phyloP scores from a whole-genome alignment of 257 asterid species.

The Lavandula angustifolia region DNA sequence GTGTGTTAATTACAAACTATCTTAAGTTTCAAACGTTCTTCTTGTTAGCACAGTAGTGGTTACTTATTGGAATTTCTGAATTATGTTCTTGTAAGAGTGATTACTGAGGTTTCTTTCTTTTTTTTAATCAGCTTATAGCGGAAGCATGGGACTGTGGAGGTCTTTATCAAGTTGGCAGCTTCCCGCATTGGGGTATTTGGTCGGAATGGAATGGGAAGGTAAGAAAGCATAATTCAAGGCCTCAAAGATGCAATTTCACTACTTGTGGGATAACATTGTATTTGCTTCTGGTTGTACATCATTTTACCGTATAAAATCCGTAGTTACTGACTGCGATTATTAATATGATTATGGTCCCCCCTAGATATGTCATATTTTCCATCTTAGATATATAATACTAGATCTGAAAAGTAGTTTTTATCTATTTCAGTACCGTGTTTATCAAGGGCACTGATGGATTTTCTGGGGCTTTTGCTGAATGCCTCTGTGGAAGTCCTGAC shows the following conservation, averaged over 20 bases:
- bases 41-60: conserved; percentile 11
- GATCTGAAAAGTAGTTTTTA: background rate
- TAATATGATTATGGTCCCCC: no score
- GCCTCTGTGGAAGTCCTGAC: conserved; percentile 97
- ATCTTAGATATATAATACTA: conserved; percentile 2
- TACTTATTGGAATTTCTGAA: conserved; percentile 12
- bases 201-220: conserved; percentile 99
- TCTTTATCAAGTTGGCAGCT: conserved; percentile 92
- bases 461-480: conserved; percentile 94
- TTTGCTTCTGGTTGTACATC: conserved; percentile 19
- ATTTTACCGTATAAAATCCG: background rate
- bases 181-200: conserved; percentile 98
- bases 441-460: conserved; percentile 97
- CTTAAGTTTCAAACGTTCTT: background rate
- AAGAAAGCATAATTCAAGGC: conserved; percentile 22
- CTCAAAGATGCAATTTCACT: background rate
- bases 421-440: conserved; percentile 85
- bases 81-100: conserved; percentile 17
- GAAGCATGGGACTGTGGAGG: conserved; percentile 99
- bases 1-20: background rate
- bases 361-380: background rate
- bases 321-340: background rate
- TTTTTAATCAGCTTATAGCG: conserved; percentile 74
- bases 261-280: conserved; percentile 1
- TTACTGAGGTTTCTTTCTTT: conserved; percentile 22